These are phyloP conservation scores for Malassezia pachydermatis DNA, from an alignment of 1,284 basidiomycete species.

Conservation along the genomic window DNA sequence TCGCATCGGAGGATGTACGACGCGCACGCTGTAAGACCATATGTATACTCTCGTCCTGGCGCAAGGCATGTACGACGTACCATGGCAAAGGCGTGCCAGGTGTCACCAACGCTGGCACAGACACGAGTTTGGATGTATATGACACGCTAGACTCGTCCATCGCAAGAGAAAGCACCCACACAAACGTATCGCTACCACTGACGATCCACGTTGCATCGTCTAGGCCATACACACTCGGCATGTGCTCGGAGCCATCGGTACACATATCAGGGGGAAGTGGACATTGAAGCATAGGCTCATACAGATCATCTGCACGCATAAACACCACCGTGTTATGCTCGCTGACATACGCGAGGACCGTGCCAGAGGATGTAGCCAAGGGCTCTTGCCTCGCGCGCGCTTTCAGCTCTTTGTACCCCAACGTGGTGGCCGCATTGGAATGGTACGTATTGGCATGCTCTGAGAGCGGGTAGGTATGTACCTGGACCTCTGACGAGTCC, in stretches of 20 bases:
- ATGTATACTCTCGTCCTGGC: neutral
- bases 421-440: neutral
- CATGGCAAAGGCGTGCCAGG: neutral
- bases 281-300: too few relatives aligned
- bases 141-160: neutral
- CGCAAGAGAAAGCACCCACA: neutral
- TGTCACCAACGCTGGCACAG: neutral
- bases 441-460: neutral
- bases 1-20: neutral
- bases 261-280: neutral
- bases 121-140: too few relatives aligned
- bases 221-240: neutral
- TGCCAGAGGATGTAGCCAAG: neutral
- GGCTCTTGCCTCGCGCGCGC: constrained; percentile 5
- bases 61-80: neutral
- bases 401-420: constrained; percentile 17
- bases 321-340: neutral
- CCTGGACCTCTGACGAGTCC: neutral
- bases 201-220: neutral
- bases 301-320: too few relatives aligned
- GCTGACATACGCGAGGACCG: constrained; percentile 13
- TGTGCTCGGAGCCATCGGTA: neutral
- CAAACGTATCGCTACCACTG: neutral
- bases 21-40: constrained; percentile 4
- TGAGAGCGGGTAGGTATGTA: neutral